Evolutionary conservation across 805 yeast species (phyloP).

Genomic region (Isabelozyma heimii): DNA sequence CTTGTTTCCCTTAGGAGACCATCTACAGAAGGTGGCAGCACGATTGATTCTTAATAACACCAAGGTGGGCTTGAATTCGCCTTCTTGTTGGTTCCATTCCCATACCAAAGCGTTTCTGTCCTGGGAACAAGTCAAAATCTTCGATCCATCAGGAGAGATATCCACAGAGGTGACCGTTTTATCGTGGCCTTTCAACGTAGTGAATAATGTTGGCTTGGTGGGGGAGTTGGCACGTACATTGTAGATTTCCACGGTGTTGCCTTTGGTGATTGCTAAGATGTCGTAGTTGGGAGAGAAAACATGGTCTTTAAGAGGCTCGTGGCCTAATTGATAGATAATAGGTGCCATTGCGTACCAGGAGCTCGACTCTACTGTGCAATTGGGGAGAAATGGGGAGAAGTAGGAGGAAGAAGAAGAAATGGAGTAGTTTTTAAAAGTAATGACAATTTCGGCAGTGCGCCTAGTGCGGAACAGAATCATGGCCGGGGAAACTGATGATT

Average conservation of each 20-base stretch:
- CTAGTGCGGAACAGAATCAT: too few species aligned
- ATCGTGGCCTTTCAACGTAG: conserved; percentile 80
- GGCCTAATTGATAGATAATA: conserved; percentile 63
- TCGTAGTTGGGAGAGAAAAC: conserved; percentile 69
- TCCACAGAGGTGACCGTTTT: conserved; percentile 94
- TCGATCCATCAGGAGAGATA: conserved; percentile 73
- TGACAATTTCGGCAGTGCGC: neutral
- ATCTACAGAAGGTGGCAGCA: conserved; percentile 89
- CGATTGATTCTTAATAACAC: conserved; percentile 90
- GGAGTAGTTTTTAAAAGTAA: neutral
- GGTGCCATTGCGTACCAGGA: conserved; percentile 28
- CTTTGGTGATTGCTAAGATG: conserved; percentile 78
- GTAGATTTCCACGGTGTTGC: conserved; percentile 72
- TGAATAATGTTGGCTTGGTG: conserved; percentile 55
- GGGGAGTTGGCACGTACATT: conserved; percentile 44
- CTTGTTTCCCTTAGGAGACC: conserved; percentile 95
- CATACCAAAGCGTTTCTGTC: conserved; percentile 97
- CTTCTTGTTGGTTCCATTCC: conserved; percentile 64
- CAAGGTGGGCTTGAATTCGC: conserved; percentile 75
- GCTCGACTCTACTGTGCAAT: conserved; percentile 22
- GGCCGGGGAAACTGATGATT: too few species aligned
- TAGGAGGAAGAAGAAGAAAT: neutral
- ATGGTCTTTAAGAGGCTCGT: conserved; percentile 87
- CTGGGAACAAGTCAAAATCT: conserved; percentile 94
- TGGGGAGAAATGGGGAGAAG: neutral